phyloP scores from a whole-genome alignment of 257 asterid genomes.

The Capsicum pubescens region DNA sequence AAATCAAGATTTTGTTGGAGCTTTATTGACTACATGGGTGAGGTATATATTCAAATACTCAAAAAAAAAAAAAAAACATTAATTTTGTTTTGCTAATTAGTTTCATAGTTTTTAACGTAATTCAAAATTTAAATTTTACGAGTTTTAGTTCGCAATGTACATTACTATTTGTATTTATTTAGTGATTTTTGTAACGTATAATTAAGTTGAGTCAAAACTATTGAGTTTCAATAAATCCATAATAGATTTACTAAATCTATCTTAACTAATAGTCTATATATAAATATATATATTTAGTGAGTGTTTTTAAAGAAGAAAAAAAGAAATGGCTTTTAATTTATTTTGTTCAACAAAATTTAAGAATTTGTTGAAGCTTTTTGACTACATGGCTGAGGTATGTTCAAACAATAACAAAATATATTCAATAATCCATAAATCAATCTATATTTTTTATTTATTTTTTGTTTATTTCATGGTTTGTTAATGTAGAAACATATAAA shows the following conservation, averaged over 20 bases:
- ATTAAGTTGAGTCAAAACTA: neutral
- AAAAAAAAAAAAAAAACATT: too few species aligned
- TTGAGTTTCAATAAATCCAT: neutral
- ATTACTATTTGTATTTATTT: neutral
- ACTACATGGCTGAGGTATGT: conserved; percentile 32
- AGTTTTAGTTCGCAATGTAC: rapidly evolving
- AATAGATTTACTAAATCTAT: neutral
- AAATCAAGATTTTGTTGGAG: neutral
- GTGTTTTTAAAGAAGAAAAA: neutral
- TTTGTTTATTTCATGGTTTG: neutral
- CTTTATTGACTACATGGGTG: conserved; percentile 28
- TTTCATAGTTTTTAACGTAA: neutral
- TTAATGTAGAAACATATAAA: neutral
- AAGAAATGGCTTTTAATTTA: neutral
- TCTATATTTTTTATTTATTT: neutral
- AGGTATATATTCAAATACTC: conserved; percentile 28
- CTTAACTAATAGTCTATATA: too few species aligned
- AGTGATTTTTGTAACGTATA: neutral
- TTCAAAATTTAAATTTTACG: neutral
- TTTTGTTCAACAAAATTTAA: neutral
- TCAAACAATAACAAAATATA: neutral
- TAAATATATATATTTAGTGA: neutral
- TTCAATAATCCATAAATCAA: neutral
- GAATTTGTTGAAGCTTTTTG: neutral
- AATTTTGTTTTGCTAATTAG: neutral